Percentiles rank a stretch among this genome's conserved stretches.
Evolutionary conservation across 805 yeast genomes (phyloP).

Genomic region (Metschnikowia reukaufii): DNA sequence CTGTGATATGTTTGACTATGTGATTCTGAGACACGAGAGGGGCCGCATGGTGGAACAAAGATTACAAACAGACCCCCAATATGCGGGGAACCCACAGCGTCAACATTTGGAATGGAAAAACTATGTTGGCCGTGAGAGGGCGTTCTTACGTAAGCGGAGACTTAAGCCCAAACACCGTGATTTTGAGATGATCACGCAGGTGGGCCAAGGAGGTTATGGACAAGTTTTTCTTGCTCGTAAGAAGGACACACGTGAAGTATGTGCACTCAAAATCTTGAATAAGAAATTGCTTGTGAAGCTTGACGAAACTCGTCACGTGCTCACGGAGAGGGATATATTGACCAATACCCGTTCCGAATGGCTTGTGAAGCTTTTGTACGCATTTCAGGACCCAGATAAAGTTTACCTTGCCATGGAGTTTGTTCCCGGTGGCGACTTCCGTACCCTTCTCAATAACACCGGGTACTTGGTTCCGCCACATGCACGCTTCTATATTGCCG

Average conservation of each 20-base stretch:
- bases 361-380: slow-evolving; percentile 90
- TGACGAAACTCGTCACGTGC: slow-evolving; percentile 92
- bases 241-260: slow-evolving; percentile 90
- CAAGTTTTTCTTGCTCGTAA: slow-evolving; percentile 96
- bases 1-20: slow-evolving; percentile 93
- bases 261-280: slow-evolving; percentile 90
- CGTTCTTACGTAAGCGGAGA: slow-evolving; percentile 81
- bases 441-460: slow-evolving; percentile 90
- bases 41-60: slow-evolving; percentile 65
- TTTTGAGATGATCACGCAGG: slow-evolving; percentile 95
- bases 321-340: slow-evolving; percentile 93
- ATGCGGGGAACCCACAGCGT: slow-evolving; percentile 28
- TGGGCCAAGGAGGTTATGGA: slow-evolving; percentile 99
- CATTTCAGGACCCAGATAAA: slow-evolving; percentile 89
- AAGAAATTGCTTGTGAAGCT: slow-evolving; percentile 81
- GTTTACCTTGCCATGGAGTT: slow-evolving; percentile 97
- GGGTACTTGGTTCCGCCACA: slow-evolving; percentile 92
- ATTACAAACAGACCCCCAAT: slow-evolving; percentile 51
- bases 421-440: slow-evolving; percentile 99
- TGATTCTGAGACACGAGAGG: slow-evolving; percentile 82
- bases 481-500: slow-evolving; percentile 91
- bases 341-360: slow-evolving; percentile 96
- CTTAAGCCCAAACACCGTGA: slow-evolving; percentile 92
- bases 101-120: slow-evolving; percentile 62
- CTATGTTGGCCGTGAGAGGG: slow-evolving; percentile 82